Percentiles rank a stretch among this genome's conserved stretches.
Conservation (phyloP, 2,329 filamentous ascomycete species). For the Penicillium freii region DNA sequence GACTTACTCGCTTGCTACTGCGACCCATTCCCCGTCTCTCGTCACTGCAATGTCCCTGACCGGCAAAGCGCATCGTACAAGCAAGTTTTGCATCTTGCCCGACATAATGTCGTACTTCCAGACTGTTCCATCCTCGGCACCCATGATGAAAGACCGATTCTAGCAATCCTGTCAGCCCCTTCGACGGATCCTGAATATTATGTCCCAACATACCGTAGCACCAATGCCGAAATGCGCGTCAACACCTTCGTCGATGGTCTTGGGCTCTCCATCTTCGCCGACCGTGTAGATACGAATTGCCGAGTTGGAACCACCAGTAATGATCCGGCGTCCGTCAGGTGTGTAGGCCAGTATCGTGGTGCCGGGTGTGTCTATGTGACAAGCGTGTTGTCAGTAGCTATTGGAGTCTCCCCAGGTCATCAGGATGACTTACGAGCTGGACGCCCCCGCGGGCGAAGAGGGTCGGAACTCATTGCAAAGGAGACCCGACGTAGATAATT, state of each 20-base stretch:
- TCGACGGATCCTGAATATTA: background rate
- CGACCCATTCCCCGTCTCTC: conserved; percentile 79
- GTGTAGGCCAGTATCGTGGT: conserved; percentile 87
- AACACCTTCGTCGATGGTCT: conserved; percentile 84
- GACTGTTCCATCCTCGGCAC: conserved; percentile 93
- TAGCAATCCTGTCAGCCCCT: conserved; percentile 28
- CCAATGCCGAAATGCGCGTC: conserved; percentile 81
- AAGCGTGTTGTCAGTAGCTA: conserved; percentile 9
- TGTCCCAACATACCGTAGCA: conserved; percentile 56
- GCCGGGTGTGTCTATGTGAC: conserved; percentile 69
- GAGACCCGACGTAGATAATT: background rate
- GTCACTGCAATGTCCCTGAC: conserved; percentile 83
- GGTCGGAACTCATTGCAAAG: conserved; percentile 37
- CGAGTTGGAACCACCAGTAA: conserved; percentile 92
- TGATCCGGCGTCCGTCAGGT: conserved; percentile 77
- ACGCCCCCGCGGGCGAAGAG: conserved; percentile 39
- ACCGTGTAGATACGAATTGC: conserved; percentile 90
- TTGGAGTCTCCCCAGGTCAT: background rate
- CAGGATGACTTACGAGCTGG: conserved; percentile 48
- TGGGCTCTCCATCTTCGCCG: conserved; percentile 86
- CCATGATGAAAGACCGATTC: conserved; percentile 82
- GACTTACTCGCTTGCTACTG: conserved; percentile 84
- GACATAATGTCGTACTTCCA: conserved; percentile 82
- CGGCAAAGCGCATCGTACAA: conserved; percentile 80
- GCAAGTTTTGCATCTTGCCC: conserved; percentile 69